Evolutionary conservation across 78 protist genomes (phyloP).

Genomic region (Dictyostelium intermedium): DNA sequence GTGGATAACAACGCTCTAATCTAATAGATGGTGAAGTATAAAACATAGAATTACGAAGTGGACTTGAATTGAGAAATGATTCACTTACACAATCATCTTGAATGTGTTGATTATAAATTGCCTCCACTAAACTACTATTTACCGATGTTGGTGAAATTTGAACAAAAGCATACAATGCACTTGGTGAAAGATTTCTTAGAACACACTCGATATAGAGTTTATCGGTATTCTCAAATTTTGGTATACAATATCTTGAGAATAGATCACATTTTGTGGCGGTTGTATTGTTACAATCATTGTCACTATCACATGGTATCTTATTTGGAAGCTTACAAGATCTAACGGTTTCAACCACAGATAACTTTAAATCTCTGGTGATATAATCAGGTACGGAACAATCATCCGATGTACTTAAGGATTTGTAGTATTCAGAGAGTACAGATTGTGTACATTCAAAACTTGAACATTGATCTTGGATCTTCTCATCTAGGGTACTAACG

Average conservation of each 20-base stretch:
- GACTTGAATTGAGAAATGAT: neutral
- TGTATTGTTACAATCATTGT: neutral
- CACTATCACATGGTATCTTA: neutral
- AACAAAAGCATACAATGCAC: neutral
- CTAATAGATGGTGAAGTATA: neutral
- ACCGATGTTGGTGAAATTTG: neutral
- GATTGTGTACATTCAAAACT: constrained; percentile 45
- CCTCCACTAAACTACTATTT: neutral
- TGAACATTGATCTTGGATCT: constrained; percentile 17
- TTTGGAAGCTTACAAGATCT: neutral
- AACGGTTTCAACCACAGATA: neutral
- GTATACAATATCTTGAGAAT: neutral
- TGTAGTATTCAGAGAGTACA: constrained; percentile 11
- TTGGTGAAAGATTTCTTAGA: neutral
- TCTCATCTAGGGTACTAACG: neutral
- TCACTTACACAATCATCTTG: constrained; percentile 40
- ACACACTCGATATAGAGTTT: constrained; percentile 37
- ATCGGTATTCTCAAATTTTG: neutral
- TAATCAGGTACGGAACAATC: constrained; percentile 13
- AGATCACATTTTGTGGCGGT: neutral
- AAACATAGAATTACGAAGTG: neutral
- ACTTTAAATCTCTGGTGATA: neutral
- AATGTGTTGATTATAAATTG: neutral
- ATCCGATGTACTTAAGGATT: neutral
- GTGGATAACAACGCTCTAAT: neutral